Conservation (phyloP, 176 grass and related monocot species). For the Zea luxurians region DNA sequence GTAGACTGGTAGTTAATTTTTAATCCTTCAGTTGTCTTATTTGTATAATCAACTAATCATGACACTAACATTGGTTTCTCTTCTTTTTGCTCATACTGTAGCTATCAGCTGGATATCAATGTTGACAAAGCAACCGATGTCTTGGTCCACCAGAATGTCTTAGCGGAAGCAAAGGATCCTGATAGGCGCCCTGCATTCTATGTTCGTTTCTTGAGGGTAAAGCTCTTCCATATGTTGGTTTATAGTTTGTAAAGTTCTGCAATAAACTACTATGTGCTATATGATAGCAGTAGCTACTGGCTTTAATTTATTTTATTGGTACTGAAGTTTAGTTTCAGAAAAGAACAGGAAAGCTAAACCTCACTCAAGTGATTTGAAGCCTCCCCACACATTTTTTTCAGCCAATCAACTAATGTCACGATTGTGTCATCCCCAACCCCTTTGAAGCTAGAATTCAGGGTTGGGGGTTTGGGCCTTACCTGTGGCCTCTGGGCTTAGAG, state of each 20-base stretch:
- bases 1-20: neutral
- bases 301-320: neutral
- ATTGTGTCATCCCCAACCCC: neutral
- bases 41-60: neutral
- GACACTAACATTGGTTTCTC: slow-evolving; percentile 27
- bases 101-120: slow-evolving; percentile 82
- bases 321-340: neutral
- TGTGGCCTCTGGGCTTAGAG: neutral
- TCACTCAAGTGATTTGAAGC: neutral
- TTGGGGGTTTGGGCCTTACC: neutral
- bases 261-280: slow-evolving; percentile 22
- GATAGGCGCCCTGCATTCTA: slow-evolving; percentile 65
- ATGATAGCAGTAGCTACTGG: neutral
- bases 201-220: slow-evolving; percentile 82
- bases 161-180: slow-evolving; percentile 76
- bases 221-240: slow-evolving; percentile 33
- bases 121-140: slow-evolving; percentile 74
- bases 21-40: slow-evolving; percentile 16
- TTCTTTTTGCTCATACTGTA: slow-evolving; percentile 42
- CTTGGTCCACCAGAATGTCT: slow-evolving; percentile 67
- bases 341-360: neutral
- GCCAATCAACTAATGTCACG: neutral
- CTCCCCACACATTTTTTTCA: neutral
- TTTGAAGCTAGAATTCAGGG: neutral
- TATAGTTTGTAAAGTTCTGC: slow-evolving; percentile 28